Base-by-base conservation (phyloP, 345 rosid genomes). In the Clausena lansium region DNA sequence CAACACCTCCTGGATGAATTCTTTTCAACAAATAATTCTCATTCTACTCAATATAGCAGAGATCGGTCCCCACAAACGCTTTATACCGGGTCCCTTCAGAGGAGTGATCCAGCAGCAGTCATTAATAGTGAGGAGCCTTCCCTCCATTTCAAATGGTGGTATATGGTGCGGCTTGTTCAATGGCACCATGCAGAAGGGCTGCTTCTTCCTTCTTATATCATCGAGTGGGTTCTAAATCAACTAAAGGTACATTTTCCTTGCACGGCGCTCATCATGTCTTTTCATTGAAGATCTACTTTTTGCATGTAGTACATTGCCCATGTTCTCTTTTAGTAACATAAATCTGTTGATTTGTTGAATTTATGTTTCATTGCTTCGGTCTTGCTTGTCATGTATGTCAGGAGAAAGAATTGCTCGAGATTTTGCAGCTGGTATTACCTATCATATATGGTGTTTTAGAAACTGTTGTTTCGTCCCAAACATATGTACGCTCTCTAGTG, bases 131-230 rank as follows among this genome's bases (percentile, higher is more conserved):
- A 93, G 45, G 99, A 97, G 84, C 89, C 98, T 67, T 85, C 98
- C 76, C 83, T 93, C 67, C 91, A 93, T 86, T 86, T 88, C 73
- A 97, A 92, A 83, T 97, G 98, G 99, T 89, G 94, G 92, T 97
- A 97, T 86, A 84, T 94, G 81, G 96, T 93, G 79, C 90, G 96
- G 73, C 96, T 97, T 60, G 82, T 97, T 84, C 98, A 91, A 57
- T 97, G 98, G 96, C 98, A 93, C 86, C 88, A 85, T 84, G 86
- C 96, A 59, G 99, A 93, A 82, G 98, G 99, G 75, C 87, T 97
- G 58, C 89, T 94, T 84, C 87, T 92, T 82, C 97, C 99, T 78
- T 91, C 94, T 76, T 85, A 87, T 75, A 86, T 94, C 80, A 91
- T 94, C 81, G 99, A 97, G 82, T 97, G 99, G 99, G 95, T 85